These are phyloP conservation scores for Microthyrium microscopicum DNA, from an alignment of 2,329 filamentous ascomycete genomes.

Conservation along the genomic window DNA sequence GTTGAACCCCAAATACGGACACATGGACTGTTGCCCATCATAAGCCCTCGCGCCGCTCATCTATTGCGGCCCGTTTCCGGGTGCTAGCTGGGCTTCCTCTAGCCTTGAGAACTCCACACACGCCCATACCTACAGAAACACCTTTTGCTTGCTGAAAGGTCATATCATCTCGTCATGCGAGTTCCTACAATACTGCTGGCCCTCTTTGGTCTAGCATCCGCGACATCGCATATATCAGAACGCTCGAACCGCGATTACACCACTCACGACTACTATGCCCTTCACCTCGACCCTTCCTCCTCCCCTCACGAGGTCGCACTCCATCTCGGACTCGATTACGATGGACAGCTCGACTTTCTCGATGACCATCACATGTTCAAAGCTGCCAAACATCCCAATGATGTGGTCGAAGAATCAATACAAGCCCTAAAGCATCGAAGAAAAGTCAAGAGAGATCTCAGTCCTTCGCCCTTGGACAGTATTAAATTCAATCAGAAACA, in stretches of 20 bases:
- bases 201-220: no score
- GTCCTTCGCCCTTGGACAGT: conserved; percentile 41
- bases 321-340: conserved; percentile 58
- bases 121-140: no score
- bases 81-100: no score
- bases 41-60: no score
- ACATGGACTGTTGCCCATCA: no score
- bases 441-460: conserved; percentile 22
- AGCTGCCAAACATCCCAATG: conserved; percentile 40
- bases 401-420: conserved; percentile 33
- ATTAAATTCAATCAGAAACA: conserved; percentile 72
- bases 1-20: no score
- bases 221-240: no score
- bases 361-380: conserved; percentile 75
- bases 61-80: no score
- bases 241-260: conserved; percentile 56
- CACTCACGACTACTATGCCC: conserved; percentile 78
- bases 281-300: conserved; percentile 55
- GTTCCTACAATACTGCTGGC: no score
- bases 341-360: conserved; percentile 66
- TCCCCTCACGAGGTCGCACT: conserved; percentile 54
- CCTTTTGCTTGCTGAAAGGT: no score
- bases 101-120: no score
- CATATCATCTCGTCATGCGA: no score
- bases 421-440: conserved; percentile 44